Conservation (phyloP, 495 filamentous ascomycete species). For the Delitschia confertaspora region DNA sequence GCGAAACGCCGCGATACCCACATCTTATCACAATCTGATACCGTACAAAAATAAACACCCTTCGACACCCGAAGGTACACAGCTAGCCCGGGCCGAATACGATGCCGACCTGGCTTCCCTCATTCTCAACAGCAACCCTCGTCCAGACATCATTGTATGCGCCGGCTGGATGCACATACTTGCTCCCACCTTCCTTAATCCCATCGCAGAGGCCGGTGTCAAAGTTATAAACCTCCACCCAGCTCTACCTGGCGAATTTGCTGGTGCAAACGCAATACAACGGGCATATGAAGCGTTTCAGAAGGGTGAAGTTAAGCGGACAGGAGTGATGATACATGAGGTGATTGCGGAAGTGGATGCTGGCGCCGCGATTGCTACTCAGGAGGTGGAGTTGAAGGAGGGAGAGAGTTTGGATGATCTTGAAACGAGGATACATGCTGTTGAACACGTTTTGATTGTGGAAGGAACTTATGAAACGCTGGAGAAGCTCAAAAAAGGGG, state of each 20-base stretch:
- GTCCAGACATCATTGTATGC: slow-evolving; percentile 62
- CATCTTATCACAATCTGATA: slow-evolving; percentile 78
- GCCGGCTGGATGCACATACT: slow-evolving; percentile 70
- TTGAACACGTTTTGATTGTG: slow-evolving; percentile 34
- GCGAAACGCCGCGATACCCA: slow-evolving; percentile 59
- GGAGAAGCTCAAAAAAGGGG: slow-evolving; percentile 14
- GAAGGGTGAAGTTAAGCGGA: slow-evolving; percentile 62
- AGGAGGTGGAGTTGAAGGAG: slow-evolving; percentile 60
- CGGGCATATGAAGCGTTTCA: slow-evolving; percentile 68
- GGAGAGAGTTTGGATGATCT: slow-evolving; percentile 35
- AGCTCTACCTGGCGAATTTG: slow-evolving; percentile 64
- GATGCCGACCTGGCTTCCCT: slow-evolving; percentile 70
- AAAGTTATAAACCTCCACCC: slow-evolving; percentile 85
- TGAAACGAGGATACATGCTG: slow-evolving; percentile 31
- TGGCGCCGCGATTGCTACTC: slow-evolving; percentile 63
- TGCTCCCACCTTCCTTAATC: slow-evolving; percentile 53
- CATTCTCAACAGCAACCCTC: slow-evolving; percentile 55
- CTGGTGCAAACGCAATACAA: slow-evolving; percentile 70
- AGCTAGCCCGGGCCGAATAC: slow-evolving; percentile 51
- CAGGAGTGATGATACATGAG: slow-evolving; percentile 90
- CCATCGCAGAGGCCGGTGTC: slow-evolving; percentile 50
- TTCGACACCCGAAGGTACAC: slow-evolving; percentile 11
- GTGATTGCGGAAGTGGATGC: slow-evolving; percentile 79
- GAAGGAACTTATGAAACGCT: slow-evolving; percentile 29
- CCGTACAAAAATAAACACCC: slow-evolving; percentile 44